Conservation (phyloP, 768 basidiomycete genomes). For the Lactifluus hygrophoroides region DNA sequence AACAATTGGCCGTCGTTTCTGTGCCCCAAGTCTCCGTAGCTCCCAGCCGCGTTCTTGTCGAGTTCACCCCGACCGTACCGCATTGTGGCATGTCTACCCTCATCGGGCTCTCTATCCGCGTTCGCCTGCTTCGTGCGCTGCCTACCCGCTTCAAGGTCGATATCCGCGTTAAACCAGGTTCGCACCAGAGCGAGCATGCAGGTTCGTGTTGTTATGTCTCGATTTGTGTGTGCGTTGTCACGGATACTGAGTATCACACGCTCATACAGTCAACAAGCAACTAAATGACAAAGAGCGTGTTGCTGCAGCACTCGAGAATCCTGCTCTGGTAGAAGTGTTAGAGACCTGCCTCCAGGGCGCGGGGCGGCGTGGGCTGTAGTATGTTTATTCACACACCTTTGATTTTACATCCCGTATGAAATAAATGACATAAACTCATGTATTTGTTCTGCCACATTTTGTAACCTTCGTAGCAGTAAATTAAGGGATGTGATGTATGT, state of each 20-base stretch:
- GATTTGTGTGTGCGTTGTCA: no score
- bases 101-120: constrained; percentile 95
- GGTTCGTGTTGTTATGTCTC: constrained; percentile 37
- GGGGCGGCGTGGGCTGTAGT: constrained; percentile 2
- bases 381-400: background rate
- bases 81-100: constrained; percentile 97
- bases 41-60: constrained; percentile 66
- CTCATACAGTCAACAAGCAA: constrained; percentile 82
- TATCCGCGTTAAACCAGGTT: constrained; percentile 86
- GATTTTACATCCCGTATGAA: no score
- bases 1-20: constrained; percentile 93
- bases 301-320: constrained; percentile 93
- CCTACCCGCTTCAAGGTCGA: constrained; percentile 93
- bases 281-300: constrained; percentile 98
- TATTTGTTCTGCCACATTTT: background rate
- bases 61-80: constrained; percentile 96
- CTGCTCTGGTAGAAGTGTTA: constrained; percentile 74
- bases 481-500: constrained; percentile 8
- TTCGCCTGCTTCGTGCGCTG: constrained; percentile 79
- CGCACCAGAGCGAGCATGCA: constrained; percentile 90
- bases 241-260: background rate
- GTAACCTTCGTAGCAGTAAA: background rate
- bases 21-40: constrained; percentile 67
- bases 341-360: constrained; percentile 56
- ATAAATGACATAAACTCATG: background rate